Base-by-base conservation (phyloP, 2,329 filamentous ascomycete genomes). In the Ophiostoma tasmaniense region DNA sequence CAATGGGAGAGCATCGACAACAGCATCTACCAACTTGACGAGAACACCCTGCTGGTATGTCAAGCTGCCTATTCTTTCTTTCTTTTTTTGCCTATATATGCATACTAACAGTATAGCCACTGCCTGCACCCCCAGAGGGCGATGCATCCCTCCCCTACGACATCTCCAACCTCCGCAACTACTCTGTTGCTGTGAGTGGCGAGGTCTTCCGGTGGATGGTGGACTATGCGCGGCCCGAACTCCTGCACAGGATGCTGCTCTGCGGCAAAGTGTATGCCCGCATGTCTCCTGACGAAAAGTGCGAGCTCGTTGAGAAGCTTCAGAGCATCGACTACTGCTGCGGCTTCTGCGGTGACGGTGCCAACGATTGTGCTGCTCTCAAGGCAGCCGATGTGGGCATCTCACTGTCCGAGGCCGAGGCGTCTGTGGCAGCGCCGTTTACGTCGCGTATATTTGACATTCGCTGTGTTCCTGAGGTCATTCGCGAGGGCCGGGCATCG, bases 261-360 rank as follows among this genome's bases (percentile, higher is more conserved):
- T 87, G 86, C 68, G 93, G 94, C 33, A 94, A 95, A 78, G 92
- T 99, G 1, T 99, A 96, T 78, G 96, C 95, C 3, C 90, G 95
- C 74, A 99, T 99, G 95, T 98, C 94, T 1, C 96, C 95, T 0
- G 96, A 99, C 76, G 95, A 99, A 78, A 99, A 99, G 78, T 93
- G 97, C 76, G 96, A 99, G 78, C 83, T 99, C 1, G 93, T 99
- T 2, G 95, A 98, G 78, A 99, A 97, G 77, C 84, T 99, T 3
- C 96, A 99, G 77, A 94, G 91, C 74, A 92, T 99, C 72, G 94
- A 93, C 77, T 99, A 97, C 78, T 96, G 91, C 74, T 92, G 89
- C 73, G 95, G 95, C 35, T 99, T 99, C 80, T 99, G 95, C 75
- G 95, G 95, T 62, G 95, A 99, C 76, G 95, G 95, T 55, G 95